Conservation (phyloP, 2,329 filamentous ascomycete species). For the Microdochium nivale region DNA sequence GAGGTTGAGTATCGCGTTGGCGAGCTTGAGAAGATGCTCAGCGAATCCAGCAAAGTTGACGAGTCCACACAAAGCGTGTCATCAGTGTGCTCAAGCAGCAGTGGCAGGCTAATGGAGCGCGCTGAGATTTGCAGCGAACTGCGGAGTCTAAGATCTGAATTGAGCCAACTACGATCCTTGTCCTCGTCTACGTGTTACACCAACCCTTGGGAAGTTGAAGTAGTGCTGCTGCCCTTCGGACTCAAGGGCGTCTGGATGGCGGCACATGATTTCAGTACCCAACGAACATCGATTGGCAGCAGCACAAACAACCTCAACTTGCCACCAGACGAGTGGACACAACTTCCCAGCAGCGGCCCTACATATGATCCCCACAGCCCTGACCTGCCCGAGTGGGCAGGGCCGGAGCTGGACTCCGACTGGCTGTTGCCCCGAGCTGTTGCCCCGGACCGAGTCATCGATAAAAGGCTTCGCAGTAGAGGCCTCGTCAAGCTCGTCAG, state of each 20-base stretch:
- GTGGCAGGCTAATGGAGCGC: slow-evolving; percentile 28
- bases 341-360: slow-evolving; percentile 37
- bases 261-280: slow-evolving; percentile 35
- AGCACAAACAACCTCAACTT: slow-evolving; percentile 12
- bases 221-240: slow-evolving; percentile 66
- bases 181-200: slow-evolving; percentile 50
- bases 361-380: slow-evolving; percentile 39
- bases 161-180: slow-evolving; percentile 43
- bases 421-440: slow-evolving; percentile 65
- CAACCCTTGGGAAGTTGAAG: slow-evolving; percentile 66
- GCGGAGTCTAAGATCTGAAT: slow-evolving; percentile 38
- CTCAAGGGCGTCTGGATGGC: slow-evolving; percentile 47
- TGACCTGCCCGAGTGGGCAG: slow-evolving; percentile 36
- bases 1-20: slow-evolving; percentile 59
- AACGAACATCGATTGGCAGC: slow-evolving; percentile 16
- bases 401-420: slow-evolving; percentile 37
- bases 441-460: slow-evolving; percentile 51
- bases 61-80: slow-evolving; percentile 35
- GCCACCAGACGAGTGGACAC: slow-evolving; percentile 44
- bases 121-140: slow-evolving; percentile 42
- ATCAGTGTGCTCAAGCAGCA: slow-evolving; percentile 35
- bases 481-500: slow-evolving; percentile 59
- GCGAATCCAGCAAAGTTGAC: slow-evolving; percentile 36
- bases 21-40: slow-evolving; percentile 46
- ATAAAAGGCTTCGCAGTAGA: slow-evolving; percentile 65